Base-by-base conservation (phyloP, 441 rosid genomes). In the Adansonia gregorii region DNA sequence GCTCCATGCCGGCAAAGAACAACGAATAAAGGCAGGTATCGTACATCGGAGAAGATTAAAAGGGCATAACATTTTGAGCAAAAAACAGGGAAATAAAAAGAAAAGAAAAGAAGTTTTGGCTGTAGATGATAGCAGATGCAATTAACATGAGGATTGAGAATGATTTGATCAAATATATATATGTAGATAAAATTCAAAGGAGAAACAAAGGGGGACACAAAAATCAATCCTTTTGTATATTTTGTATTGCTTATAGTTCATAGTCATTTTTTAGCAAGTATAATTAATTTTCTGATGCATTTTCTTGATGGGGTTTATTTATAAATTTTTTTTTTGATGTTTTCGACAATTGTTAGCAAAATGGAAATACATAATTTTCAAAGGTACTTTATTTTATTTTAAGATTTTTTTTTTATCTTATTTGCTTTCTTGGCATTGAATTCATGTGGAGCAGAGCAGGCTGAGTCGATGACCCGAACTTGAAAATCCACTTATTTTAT, bases 181-280 rank as follows among this genome's bases (percentile, higher is more conserved):
- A 27, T 82, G 87, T 87, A 83, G 83, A 86, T 83, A 86, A 83
- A 39, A 82, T 56, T 74, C 67, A 65, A 69, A 76, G 35, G 45
- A 35, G 54, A 8, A 49, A 46, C 4, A 61, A 27, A 43, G 72
- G 8, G 15, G 2, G 35, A 27, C 35, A 65, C 9, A 67, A 48
- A 64, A 67, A 67, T 67, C 67, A 68, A 59, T 66, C 67, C n/a
- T 74, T 72, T 17, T 81, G 85, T 79, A 86, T 69, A 77, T 73
- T 56, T 55, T 77, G 77, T 72, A 73, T 60, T 78, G 74, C 63
- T 55, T 54, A 76, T 72, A 68, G 65, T 78, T 71, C 73, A 61
- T 19, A 51, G 60, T 66, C 72, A 78, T 76, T 78, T 79, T 81
- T 79, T 77, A 31, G 3, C 14, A 51, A 49, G 8, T 58, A 54